Evolutionary conservation across 1,139 yeast genomes (phyloP), one percentile per base, ranked within the genome.

Genomic region (Wickerhamiella pararugosa): DNA sequence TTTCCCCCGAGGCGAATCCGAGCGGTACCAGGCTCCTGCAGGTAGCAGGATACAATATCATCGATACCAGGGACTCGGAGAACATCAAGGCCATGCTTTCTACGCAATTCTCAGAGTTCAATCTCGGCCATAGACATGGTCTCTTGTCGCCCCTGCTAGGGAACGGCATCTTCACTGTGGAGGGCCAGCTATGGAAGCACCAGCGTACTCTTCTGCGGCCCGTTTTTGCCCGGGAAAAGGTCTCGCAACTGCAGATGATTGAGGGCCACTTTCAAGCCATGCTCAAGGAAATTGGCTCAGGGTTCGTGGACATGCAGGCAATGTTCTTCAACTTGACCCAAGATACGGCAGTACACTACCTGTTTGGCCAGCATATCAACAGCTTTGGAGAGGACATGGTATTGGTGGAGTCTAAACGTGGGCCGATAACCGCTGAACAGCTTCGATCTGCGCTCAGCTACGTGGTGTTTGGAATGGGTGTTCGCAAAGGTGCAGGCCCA

Each of bases 311-410:
- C 48, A 52, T 71, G 29, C 76, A 71, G 49, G 64, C 63, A 28
- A 57, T 64, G 39, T 70, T 72, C 51, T 70, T 65, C 55, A 59
- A 59, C 45, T 58, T 73, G 40, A 73, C 78, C 5, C 62, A 72
- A 47, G 79, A 73, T 53, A 65, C 74, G 25, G 69, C 78, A 5
- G 67, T 76, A 10, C 75, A 73, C 53, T 71, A 71, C 51, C 61
- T 73, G 48, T 72, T 73, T 58, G 78, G 78, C 11, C 71, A 67
- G 50, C 64, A 73, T 7, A 69, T 66, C 10, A 62, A 62, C 43
- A 36, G 37, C 38, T 35, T 34, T 26, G 21, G 25, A 9, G 28
- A 32, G 8, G 36, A 8, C 7, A 36, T 29, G n/a, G 37, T 38
- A 3, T 15, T 37, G 28, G 39, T 37, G 25, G 33, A 36, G 25